phyloP scores from a whole-genome alignment of 495 filamentous ascomycete species.

The Hamigera avellanea region DNA sequence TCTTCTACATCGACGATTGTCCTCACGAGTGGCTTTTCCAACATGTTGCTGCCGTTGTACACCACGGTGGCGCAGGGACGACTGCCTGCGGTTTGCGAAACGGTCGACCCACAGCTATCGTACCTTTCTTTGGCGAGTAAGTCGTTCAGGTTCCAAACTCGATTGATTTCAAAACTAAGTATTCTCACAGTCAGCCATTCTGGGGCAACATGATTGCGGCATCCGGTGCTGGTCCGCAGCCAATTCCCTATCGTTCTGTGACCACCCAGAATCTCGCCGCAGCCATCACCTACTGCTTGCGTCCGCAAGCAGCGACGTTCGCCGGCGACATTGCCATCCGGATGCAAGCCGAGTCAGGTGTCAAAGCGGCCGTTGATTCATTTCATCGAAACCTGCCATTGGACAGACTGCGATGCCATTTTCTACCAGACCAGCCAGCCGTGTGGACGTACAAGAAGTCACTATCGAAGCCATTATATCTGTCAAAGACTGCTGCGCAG shows the following conservation, averaged over 20 bases:
- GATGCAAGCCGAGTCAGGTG: constrained; percentile 62
- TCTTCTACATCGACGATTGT: constrained; percentile 48
- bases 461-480: constrained; percentile 32
- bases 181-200: constrained; percentile 46
- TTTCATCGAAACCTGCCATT: constrained; percentile 57
- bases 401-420: constrained; percentile 54
- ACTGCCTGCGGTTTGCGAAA: constrained; percentile 49
- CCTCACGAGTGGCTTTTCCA: constrained; percentile 60
- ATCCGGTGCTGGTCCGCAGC: constrained; percentile 53
- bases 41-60: constrained; percentile 47
- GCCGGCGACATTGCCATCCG: constrained; percentile 46
- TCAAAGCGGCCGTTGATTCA: constrained; percentile 53
- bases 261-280: constrained; percentile 51
- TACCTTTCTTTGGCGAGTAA: constrained; percentile 57
- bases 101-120: constrained; percentile 46
- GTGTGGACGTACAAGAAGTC: constrained; percentile 50
- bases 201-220: constrained; percentile 67
- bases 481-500: constrained; percentile 58
- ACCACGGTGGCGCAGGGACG: constrained; percentile 57
- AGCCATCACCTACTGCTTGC: constrained; percentile 57
- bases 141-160: constrained; percentile 4
- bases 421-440: constrained; percentile 52
- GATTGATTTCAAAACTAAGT: background rate
- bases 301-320: constrained; percentile 40
- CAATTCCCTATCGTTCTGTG: constrained; percentile 63